Percentiles rank a stretch among this genome's conserved stretches.
Conservation (phyloP, 148 eudicot species). For the Pharnaceum exiguum region DNA sequence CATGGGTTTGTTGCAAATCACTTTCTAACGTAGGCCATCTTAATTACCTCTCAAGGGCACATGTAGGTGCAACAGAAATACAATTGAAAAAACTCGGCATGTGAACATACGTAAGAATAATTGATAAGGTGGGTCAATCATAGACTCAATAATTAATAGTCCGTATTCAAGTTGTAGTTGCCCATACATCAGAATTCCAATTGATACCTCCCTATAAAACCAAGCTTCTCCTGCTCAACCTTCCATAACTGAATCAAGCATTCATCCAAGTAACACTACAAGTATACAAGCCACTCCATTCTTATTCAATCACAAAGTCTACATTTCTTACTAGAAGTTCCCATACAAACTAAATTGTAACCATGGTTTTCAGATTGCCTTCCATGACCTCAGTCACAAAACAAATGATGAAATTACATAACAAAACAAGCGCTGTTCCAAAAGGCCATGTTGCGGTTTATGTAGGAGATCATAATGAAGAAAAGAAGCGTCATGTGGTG, state of each 20-base stretch:
- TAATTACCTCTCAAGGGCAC: conserved; percentile 16
- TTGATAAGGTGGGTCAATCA: conserved; percentile 19
- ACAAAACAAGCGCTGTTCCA: conserved; percentile 32
- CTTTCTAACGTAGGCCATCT: conserved; percentile 1
- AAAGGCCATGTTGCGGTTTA: conserved; percentile 53
- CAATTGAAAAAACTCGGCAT: conserved; percentile 17
- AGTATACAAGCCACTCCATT: neutral
- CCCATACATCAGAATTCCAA: neutral
- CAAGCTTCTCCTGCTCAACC: conserved; percentile 3
- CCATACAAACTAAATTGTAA: neutral
- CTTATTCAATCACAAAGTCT: neutral
- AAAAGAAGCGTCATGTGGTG: conserved; percentile 39
- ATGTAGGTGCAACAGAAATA: conserved; percentile 18
- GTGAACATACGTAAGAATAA: too few species aligned
- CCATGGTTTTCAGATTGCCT: conserved; percentile 38
- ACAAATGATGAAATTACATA: conserved; percentile 21
- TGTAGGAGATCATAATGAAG: conserved; percentile 31
- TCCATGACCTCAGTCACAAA: conserved; percentile 32
- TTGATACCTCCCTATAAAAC: conserved; percentile 13
- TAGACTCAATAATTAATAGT: too few species aligned
- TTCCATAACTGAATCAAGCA: conserved; percentile 7
- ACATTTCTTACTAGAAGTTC: neutral
- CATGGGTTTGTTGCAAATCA: conserved; percentile 21
- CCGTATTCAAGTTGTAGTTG: neutral
- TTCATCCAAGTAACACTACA: neutral